These are phyloP conservation scores for Kwoniella pini DNA, from an alignment of 768 basidiomycete genomes.

Conservation along the genomic window DNA sequence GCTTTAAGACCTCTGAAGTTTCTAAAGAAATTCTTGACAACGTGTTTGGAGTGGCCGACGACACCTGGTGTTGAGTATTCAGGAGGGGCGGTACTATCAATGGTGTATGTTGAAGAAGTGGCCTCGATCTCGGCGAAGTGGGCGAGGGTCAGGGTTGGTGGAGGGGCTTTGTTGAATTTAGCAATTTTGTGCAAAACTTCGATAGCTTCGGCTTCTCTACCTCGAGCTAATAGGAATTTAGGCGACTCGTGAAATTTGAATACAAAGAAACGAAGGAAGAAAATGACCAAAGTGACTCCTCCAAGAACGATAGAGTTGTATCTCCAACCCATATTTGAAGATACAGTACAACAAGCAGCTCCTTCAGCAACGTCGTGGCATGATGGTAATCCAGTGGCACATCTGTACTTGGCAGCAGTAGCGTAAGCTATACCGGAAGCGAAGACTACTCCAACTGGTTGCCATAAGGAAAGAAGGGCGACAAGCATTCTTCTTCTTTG, in stretches of 20 bases:
- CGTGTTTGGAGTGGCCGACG: constrained; percentile 17
- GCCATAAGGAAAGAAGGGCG: constrained; percentile 58
- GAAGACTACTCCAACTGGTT: constrained; percentile 59
- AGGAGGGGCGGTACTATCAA: background rate
- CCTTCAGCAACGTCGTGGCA: constrained; percentile 42
- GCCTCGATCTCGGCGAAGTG: constrained; percentile 54
- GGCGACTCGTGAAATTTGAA: constrained; percentile 67
- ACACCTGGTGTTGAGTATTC: background rate
- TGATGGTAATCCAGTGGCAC: constrained; percentile 45
- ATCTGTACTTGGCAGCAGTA: constrained; percentile 64
- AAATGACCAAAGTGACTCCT: constrained; percentile 60
- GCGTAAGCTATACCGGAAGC: constrained; percentile 63
- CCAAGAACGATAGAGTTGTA: constrained; percentile 59
- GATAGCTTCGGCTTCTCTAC: constrained; percentile 63
- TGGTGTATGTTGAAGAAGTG: constrained; percentile 15
- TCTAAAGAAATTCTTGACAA: constrained; percentile 25
- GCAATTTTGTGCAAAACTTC: constrained; percentile 56
- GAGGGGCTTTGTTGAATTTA: constrained; percentile 52
- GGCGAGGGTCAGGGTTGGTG: constrained; percentile 50
- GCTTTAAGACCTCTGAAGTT: constrained; percentile 53
- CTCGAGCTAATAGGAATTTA: constrained; percentile 64
- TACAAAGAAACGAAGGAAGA: constrained; percentile 62
- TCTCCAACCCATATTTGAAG: constrained; percentile 66
- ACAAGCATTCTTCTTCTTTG: constrained; percentile 58
- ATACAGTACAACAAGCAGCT: constrained; percentile 58